These are phyloP conservation scores for Arachnomyces sp. DNA, from an alignment of 2,329 filamentous ascomycete genomes.

Conservation along the genomic window DNA sequence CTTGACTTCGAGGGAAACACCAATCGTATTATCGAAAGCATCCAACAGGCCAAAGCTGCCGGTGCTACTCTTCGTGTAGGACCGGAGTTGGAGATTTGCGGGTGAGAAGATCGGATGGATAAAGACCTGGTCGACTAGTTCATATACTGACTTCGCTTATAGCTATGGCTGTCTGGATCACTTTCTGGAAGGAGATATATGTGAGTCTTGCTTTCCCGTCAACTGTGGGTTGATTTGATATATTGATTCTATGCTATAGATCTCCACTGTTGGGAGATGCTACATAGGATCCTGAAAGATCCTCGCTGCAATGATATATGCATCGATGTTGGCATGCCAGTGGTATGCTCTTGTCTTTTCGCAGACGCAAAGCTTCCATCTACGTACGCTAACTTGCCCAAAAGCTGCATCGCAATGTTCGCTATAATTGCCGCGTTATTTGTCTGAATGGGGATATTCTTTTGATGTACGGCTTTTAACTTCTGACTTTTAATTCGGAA, in stretches of 20 bases:
- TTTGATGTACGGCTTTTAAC: conserved; percentile 40
- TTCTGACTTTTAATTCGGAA: conserved; percentile 22
- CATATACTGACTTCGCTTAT: conserved; percentile 30
- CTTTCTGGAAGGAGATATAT: conserved; percentile 39
- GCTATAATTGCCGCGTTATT: conserved; percentile 59
- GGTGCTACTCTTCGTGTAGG: conserved; percentile 54
- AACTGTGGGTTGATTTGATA: conserved; percentile 9
- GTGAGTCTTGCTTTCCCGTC: conserved; percentile 12
- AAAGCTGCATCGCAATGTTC: conserved; percentile 46
- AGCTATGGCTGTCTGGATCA: conserved; percentile 62
- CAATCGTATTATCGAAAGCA: conserved; percentile 55
- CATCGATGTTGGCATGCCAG: conserved; percentile 37
- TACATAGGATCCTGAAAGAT: conserved; percentile 52
- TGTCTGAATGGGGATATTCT: conserved; percentile 58
- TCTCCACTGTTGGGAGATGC: conserved; percentile 53
- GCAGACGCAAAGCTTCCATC: neutral
- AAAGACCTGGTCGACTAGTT: conserved; percentile 1
- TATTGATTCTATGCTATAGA: conserved; percentile 39
- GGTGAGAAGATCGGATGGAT: too few relatives aligned
- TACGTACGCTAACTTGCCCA: too few relatives aligned
- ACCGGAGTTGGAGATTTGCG: conserved; percentile 31
- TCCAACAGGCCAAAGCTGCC: conserved; percentile 49
- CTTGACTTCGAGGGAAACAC: conserved; percentile 58
- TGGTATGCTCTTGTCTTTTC: conserved; percentile 24
- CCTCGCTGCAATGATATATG: conserved; percentile 53